Conservation (phyloP, 371 early-diverging fungal genomes). For the Apophysomyces elegans region DNA sequence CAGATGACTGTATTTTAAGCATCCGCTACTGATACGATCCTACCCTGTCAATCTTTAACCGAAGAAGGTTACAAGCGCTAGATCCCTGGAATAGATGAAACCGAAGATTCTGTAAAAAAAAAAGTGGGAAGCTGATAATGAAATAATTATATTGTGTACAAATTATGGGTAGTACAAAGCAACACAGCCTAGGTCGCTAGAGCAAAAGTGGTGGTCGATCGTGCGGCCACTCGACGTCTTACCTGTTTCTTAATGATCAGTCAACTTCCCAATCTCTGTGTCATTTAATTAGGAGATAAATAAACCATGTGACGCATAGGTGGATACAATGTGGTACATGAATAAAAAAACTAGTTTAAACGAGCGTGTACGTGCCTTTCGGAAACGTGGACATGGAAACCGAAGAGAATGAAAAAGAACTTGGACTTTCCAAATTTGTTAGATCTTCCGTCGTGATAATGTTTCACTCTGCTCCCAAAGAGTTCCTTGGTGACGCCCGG, state of each 20-base stretch:
- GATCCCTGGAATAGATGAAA: conserved; percentile 10
- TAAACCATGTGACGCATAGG: neutral
- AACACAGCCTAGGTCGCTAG: neutral
- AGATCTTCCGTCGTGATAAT: conserved; percentile 4
- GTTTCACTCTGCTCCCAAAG: neutral
- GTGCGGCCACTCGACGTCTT: neutral
- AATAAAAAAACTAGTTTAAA: neutral
- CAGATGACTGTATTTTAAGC: conserved; percentile 3
- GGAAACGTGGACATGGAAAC: neutral
- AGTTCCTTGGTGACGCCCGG: neutral
- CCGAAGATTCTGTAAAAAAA: conserved; percentile 9
- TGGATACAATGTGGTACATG: neutral
- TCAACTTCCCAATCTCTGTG: neutral
- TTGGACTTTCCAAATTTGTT: conserved; percentile 1
- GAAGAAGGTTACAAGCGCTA: conserved; percentile 6
- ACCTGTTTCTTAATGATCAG: neutral
- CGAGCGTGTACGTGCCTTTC: no score
- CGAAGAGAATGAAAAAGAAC: neutral
- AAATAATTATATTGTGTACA: conserved; percentile 6
- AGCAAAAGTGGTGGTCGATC: conserved; percentile 1
- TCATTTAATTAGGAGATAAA: neutral
- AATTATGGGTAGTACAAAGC: conserved; percentile 1
- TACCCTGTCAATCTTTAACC: conserved; percentile 2
- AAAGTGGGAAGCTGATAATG: conserved; percentile 7
- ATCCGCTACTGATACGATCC: neutral